Percentiles rank a stretch among this genome's conserved stretches.
phyloP scores from a whole-genome alignment of 2,329 filamentous ascomycete species.

The Parafenestella ontariensis region DNA sequence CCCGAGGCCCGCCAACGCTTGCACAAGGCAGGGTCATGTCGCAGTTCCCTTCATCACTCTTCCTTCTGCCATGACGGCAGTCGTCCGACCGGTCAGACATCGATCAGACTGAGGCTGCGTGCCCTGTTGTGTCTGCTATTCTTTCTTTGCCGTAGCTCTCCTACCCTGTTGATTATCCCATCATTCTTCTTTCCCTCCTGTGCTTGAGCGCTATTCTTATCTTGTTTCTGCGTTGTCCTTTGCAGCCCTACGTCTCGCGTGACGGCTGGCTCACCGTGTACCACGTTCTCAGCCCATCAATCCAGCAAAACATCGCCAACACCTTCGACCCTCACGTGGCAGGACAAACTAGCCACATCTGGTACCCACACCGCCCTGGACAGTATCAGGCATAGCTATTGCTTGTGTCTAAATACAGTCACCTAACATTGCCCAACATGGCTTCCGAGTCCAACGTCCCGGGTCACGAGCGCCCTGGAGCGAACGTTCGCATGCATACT shows the following conservation, averaged over 20 bases:
- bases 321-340: conserved; percentile 25
- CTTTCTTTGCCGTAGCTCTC: conserved; percentile 7
- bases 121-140: neutral
- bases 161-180: neutral
- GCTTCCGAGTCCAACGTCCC: conserved; percentile 18
- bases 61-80: conserved; percentile 11
- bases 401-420: conserved; percentile 19
- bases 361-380: neutral
- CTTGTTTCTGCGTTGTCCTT: conserved; percentile 9
- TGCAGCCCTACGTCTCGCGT: conserved; percentile 21
- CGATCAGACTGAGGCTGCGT: neutral
- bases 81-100: neutral
- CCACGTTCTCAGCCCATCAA: conserved; percentile 16
- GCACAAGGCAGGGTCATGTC: conserved; percentile 11
- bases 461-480: conserved; percentile 25
- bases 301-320: conserved; percentile 15
- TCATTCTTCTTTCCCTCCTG: no score
- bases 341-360: no score
- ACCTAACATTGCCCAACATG: conserved; percentile 24
- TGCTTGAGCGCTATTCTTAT: conserved; percentile 7
- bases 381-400: neutral
- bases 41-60: no score
- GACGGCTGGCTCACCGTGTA: conserved; percentile 23
- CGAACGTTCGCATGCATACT: conserved; percentile 23
- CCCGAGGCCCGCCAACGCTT: conserved; percentile 8